Evolutionary conservation across 2,329 filamentous ascomycete species (phyloP).

Genomic region (Talaromyces albobiverticillius): DNA sequence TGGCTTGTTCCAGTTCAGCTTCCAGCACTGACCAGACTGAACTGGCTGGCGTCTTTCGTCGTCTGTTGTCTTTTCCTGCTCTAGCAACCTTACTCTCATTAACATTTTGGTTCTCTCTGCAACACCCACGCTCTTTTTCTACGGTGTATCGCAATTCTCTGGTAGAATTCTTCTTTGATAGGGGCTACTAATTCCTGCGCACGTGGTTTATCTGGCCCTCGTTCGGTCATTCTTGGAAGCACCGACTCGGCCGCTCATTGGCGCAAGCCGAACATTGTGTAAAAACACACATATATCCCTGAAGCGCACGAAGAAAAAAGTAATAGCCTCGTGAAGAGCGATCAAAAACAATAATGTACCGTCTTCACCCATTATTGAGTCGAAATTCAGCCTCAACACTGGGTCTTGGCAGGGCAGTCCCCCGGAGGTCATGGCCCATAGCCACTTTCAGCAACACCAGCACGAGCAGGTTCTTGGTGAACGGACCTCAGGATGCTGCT

Average conservation of each 20-base stretch:
- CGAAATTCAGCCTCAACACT: conserved; percentile 1
- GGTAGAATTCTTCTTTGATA: neutral
- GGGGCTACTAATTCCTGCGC: neutral
- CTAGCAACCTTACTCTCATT: conserved; percentile 1
- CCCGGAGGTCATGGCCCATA: conserved; percentile 1
- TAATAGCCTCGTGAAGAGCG: neutral
- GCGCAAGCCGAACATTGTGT: neutral
- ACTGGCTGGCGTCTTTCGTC: too few species aligned
- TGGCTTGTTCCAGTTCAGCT: neutral
- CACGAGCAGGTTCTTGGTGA: neutral
- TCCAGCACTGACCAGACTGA: neutral
- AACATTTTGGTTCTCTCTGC: neutral
- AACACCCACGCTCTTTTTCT: neutral
- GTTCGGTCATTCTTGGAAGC: neutral
- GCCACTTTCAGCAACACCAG: conserved; percentile 5
- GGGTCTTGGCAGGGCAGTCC: conserved; percentile 1
- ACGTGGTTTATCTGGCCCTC: neutral
- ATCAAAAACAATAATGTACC: neutral
- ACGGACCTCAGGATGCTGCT: conserved; percentile 26
- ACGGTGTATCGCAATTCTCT: neutral
- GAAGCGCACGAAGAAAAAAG: neutral
- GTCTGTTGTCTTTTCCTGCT: neutral
- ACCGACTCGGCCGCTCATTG: neutral
- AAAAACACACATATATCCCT: neutral
- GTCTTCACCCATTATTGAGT: neutral